phyloP scores from a whole-genome alignment of 805 yeast species.

The Blastobotrys terrestris region DNA sequence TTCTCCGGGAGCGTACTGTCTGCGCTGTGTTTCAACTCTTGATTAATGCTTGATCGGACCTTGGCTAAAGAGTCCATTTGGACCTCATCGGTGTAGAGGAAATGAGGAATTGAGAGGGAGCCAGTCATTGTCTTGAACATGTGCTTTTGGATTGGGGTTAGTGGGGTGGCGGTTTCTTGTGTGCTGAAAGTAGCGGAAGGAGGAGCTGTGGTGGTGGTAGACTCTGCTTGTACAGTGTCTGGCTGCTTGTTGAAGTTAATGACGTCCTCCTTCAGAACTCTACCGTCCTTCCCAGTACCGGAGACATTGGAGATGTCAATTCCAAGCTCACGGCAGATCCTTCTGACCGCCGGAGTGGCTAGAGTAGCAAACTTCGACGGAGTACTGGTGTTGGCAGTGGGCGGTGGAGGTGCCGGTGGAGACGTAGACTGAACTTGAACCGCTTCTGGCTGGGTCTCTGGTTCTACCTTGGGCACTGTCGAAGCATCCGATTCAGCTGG shows the following conservation, averaged over 20 bases:
- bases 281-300: conserved; percentile 31
- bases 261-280: conserved; percentile 32
- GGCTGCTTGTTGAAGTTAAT: conserved; percentile 8
- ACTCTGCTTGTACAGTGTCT: conserved; percentile 1
- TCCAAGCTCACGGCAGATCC: conserved; percentile 26
- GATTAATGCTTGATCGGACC: conserved; percentile 23
- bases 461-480: conserved; percentile 2
- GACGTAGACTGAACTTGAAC: conserved; percentile 1
- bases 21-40: conserved; percentile 11
- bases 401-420: conserved; percentile 1
- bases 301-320: conserved; percentile 21
- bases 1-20: conserved; percentile 11
- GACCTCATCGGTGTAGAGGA: conserved; percentile 31
- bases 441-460: conserved; percentile 3
- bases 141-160: conserved; percentile 27
- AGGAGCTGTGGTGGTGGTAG: conserved; percentile 5
- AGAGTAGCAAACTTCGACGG: conserved; percentile 12
- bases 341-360: conserved; percentile 33
- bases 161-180: conserved; percentile 13
- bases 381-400: not conserved
- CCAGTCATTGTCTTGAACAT: conserved; percentile 32
- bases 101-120: conserved; percentile 30
- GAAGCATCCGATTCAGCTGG: not conserved
- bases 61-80: conserved; percentile 23
- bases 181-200: conserved; percentile 5